Conservation (phyloP, 2,329 filamentous ascomycete genomes). For the Colletotrichum sp. region DNA sequence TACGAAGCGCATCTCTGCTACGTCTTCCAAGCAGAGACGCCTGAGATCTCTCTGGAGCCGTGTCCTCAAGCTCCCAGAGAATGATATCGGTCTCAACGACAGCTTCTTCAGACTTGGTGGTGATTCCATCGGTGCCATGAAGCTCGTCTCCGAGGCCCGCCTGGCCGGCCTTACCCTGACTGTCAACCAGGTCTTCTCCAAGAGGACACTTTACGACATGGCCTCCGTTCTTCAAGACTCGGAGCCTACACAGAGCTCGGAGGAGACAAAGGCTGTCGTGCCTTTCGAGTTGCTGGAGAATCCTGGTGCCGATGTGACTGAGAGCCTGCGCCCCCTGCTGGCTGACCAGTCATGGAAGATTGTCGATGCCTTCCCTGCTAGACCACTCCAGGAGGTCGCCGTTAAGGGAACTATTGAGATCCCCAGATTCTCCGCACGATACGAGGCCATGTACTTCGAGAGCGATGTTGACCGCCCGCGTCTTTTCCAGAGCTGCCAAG, state of each 20-base stretch:
- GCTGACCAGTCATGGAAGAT: constrained; percentile 56
- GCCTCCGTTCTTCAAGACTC: constrained; percentile 52
- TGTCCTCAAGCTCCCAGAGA: constrained; percentile 47
- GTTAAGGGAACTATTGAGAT: constrained; percentile 61
- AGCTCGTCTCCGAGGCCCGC: constrained; percentile 60
- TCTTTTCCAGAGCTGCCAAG: constrained; percentile 54
- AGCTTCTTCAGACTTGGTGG: constrained; percentile 67
- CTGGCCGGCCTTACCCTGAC: constrained; percentile 52
- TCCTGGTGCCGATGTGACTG: constrained; percentile 45
- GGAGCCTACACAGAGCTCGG: constrained; percentile 16
- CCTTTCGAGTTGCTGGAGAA: constrained; percentile 57
- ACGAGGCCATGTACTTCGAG: constrained; percentile 69
- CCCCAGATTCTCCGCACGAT: constrained; percentile 67
- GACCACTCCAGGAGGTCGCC: constrained; percentile 64
- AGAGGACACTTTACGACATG: constrained; percentile 55
- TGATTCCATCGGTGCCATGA: constrained; percentile 67
- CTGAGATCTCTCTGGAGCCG: constrained; percentile 54
- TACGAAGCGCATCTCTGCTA: constrained; percentile 39
- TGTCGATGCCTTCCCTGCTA: constrained; percentile 60
- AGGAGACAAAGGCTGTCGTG: constrained; percentile 30
- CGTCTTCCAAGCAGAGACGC: constrained; percentile 46
- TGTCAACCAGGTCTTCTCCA: constrained; percentile 61
- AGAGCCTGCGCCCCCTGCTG: constrained; percentile 54
- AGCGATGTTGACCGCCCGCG: constrained; percentile 51
- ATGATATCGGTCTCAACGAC: constrained; percentile 57